These are phyloP conservation scores for Mycena latifolia DNA, from an alignment of 768 basidiomycete genomes.

Conservation along the genomic window DNA sequence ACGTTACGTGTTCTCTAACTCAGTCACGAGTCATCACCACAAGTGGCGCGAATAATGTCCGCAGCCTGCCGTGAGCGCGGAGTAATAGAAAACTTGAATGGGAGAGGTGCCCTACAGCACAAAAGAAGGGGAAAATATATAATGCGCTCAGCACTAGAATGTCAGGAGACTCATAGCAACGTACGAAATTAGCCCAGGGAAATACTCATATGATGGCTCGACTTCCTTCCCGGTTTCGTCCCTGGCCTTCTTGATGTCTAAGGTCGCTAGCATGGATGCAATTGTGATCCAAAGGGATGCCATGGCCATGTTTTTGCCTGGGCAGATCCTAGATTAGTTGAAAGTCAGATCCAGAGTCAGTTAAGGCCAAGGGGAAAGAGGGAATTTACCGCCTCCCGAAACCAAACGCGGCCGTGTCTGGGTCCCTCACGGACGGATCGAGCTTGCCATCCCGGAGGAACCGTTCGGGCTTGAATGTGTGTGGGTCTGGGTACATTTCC, in stretches of 20 bases:
- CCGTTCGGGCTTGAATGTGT: slow-evolving; percentile 52
- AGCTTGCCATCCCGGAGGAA: slow-evolving; percentile 44
- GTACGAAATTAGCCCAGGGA: background rate
- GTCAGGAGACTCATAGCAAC: background rate
- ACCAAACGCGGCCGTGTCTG: slow-evolving; percentile 32
- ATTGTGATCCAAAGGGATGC: background rate
- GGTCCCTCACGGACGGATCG: slow-evolving; percentile 30
- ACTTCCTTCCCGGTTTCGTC: background rate
- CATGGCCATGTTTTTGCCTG: background rate
- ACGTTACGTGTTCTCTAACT: too few species aligned
- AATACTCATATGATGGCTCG: slow-evolving; percentile 10
- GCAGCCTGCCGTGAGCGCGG: background rate
- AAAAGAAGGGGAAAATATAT: too few species aligned
- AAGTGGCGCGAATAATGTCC: background rate
- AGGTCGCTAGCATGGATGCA: slow-evolving; percentile 7
- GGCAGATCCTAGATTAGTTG: background rate
- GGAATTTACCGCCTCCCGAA: slow-evolving; percentile 39
- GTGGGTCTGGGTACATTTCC: slow-evolving; percentile 48
- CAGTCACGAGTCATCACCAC: too few species aligned
- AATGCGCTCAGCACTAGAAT: background rate
- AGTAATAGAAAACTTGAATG: background rate
- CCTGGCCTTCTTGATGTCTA: background rate
- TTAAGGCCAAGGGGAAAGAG: background rate
- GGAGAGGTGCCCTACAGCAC: background rate
- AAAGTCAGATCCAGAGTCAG: too few species aligned